These are phyloP conservation scores for Xerocomus brunneocitrinus DNA, from an alignment of 768 basidiomycete genomes.

Conservation along the genomic window DNA sequence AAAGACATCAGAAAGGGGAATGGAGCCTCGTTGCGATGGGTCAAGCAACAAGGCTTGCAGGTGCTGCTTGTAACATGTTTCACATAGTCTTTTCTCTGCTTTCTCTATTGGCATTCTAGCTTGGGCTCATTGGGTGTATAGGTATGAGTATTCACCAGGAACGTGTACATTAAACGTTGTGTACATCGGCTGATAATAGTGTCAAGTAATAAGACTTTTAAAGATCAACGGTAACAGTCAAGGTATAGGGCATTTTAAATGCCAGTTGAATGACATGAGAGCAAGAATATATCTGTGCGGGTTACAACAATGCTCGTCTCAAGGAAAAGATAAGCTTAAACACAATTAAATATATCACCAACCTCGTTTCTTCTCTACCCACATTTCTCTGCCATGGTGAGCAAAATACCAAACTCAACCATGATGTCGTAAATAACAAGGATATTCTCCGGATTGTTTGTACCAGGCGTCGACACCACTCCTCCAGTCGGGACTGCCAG, in stretches of 20 bases:
- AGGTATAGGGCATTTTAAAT: slow-evolving; percentile 20
- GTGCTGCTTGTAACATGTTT: slow-evolving; percentile 58
- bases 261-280: slow-evolving; percentile 8
- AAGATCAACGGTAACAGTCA: background rate
- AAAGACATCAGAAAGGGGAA: slow-evolving; percentile 53
- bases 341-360: background rate
- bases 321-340: background rate
- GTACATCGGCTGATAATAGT: background rate
- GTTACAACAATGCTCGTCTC: slow-evolving; percentile 3
- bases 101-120: background rate
- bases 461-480: slow-evolving; percentile 29
- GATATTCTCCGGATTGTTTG: slow-evolving; percentile 32
- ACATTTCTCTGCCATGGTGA: slow-evolving; percentile 7
- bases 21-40: slow-evolving; percentile 46
- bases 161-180: background rate
- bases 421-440: slow-evolving; percentile 33
- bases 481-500: slow-evolving; percentile 23
- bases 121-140: background rate
- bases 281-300: background rate
- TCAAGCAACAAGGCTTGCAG: slow-evolving; percentile 59
- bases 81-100: slow-evolving; percentile 24
- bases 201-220: background rate
- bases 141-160: background rate
- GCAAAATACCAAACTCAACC: slow-evolving; percentile 28
- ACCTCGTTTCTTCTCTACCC: background rate